Conservation (phyloP, 164 flowering plant species). For the Annona squamosa region DNA sequence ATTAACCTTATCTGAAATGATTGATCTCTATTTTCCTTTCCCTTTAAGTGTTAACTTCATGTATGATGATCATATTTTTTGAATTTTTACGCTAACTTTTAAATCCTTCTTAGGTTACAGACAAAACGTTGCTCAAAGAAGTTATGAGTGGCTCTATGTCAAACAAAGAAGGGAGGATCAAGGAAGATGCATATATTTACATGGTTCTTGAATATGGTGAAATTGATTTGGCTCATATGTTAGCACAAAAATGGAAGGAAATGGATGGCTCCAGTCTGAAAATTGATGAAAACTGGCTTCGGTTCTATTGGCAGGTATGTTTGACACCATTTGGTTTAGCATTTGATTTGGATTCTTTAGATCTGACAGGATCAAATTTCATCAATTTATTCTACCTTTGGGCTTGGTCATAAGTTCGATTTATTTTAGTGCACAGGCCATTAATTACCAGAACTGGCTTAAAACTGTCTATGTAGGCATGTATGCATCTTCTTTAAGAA, state of each 20-base stretch:
- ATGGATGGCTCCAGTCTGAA: conserved; percentile 43
- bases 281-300: conserved; percentile 95
- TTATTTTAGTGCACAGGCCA: too few species aligned
- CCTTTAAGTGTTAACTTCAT: not conserved
- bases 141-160: conserved; percentile 60
- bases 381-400: too few species aligned
- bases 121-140: conserved; percentile 69
- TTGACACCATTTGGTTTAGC: conserved; percentile 1
- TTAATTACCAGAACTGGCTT: too few species aligned
- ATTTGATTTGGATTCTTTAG: not conserved
- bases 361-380: too few species aligned
- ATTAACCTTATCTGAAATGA: not conserved
- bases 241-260: conserved; percentile 92
- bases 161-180: conserved; percentile 72
- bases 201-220: conserved; percentile 99
- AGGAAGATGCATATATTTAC: conserved; percentile 84
- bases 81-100: not conserved
- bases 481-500: too few species aligned
- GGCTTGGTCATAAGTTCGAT: too few species aligned
- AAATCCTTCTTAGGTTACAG: conserved; percentile 64
- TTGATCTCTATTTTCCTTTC: not conserved
- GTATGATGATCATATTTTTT: too few species aligned
- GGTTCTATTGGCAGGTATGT: conserved; percentile 95
- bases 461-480: too few species aligned
- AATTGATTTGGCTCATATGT: conserved; percentile 98